Evolutionary conservation across 2,329 filamentous ascomycete species (phyloP), one percentile per base, ranked within the genome.

Genomic region (Orbilia ellipsospora): DNA sequence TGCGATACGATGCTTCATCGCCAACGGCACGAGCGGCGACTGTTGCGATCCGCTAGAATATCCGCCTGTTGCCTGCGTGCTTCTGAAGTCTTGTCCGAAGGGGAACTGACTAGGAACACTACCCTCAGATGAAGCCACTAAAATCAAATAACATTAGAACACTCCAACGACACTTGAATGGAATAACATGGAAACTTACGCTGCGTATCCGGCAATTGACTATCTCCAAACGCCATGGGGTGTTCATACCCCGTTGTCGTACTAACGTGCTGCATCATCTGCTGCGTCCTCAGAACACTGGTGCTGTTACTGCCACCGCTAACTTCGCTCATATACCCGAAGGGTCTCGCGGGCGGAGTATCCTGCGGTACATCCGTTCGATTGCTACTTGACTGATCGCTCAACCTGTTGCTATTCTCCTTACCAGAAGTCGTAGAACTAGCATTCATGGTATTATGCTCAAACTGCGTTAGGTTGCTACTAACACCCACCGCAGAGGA

Each of bases 391-490:
- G 0, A 90, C 92, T 42, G 63, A 15, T 69, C 40, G 36, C 72
- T 75, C 1, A 40, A 12, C n/a, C 62, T 56, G 12, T 77, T 66
- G 12, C 73, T 67, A n/a, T 67, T 72, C 4, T 67, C 67, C 28
- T 96, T 95, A 15, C 54, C 63, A 2, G 88, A 90, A 20, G 89
- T 89, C 0, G 94, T 97, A 0, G 94, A 96, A 1, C 93, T 96
- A 1, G 93, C 94, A 80, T 96, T 93, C 79, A 98, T 97, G 63
- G 90, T 84, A 72, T 87, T 90, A 87, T 20, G 84, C 84, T 15
- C 85, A 83, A 80, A 89, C 85, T 36, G 88, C 88, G 70, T 87
- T 86, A 12, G 85, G 85, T 7, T 85, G 84, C 83, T 89, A 78
- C 88, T 85, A 23, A 78, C 51, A 2, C 75, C 78, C 42, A 79